Evolutionary conservation across 331 rosid species (phyloP), one percentile per base, ranked within the genome.

Genomic region (Acacia pycnantha): DNA sequence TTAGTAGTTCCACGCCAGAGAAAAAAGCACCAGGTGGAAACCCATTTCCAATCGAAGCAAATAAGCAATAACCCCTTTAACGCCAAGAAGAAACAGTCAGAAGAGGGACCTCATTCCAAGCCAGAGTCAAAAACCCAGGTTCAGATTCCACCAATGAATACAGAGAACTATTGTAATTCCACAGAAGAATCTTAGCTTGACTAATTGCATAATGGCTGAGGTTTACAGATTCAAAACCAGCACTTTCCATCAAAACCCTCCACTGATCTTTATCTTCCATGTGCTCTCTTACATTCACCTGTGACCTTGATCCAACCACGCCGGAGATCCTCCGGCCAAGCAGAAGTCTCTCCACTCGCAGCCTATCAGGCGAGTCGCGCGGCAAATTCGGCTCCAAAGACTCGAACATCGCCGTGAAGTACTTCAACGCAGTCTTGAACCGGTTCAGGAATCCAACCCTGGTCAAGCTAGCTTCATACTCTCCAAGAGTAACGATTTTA

Each of bases 1-100:
- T 70, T 79, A 75, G 33, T 62, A 65, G 86, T 84, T 90, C 90
- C 91, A 84, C 87, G 77, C 86, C 93, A 84, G 93, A 87, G 88
- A 82, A 78, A 84, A 84, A 90, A 90, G 79, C 79, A 89, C 92
- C 90, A 84, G 91, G 92, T 84, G 82, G 88, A 86, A 81, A 80
- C 92, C 85, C 78, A 58, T 76, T 40, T 76, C 83, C 83, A 61
- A 31, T 71, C n/a, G 43, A 26, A 70, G 66, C 81, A 82, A 67
- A 43, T n/a, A 48, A 3, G 64, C 31, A 73, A 70, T 8, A 50
- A 4, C 44, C 9, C 71, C 73, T 84, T 90, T 84, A 95, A 77
- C 92, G 98, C 99, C 99, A 95, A 0, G 98, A 92, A 47, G 99
- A 95, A 66, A 95, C 92, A 47, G 97, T 95, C 81, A 95, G 81